These are phyloP conservation scores for Ophiocordyceps camponoti-leonardi DNA, from an alignment of 2,329 filamentous ascomycete genomes.

Conservation along the genomic window DNA sequence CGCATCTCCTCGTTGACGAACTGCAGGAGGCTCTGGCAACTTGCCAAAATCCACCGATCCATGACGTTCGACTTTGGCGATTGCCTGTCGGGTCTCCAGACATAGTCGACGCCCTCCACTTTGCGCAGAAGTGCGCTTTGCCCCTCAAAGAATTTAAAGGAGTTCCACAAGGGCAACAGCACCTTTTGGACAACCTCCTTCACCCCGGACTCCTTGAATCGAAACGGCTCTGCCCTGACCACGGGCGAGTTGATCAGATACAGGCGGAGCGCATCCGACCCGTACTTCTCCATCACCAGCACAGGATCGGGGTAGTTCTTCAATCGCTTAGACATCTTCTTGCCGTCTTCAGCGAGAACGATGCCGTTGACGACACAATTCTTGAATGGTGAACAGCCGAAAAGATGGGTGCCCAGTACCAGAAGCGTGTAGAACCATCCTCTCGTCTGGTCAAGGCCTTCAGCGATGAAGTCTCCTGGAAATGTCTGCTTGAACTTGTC, in stretches of 20 bases:
- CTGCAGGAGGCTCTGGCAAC: constrained; percentile 75
- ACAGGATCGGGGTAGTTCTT: constrained; percentile 90
- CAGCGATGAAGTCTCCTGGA: constrained; percentile 87
- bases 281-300: constrained; percentile 72
- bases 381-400: constrained; percentile 72
- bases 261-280: constrained; percentile 81
- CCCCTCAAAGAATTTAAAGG: constrained; percentile 89
- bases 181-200: constrained; percentile 93
- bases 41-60: constrained; percentile 89
- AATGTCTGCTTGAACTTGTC: constrained; percentile 67
- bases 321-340: constrained; percentile 96
- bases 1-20: constrained; percentile 91
- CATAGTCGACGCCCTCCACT: constrained; percentile 57
- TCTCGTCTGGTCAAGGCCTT: constrained; percentile 82
- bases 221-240: constrained; percentile 74
- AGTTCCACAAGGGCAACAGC: constrained; percentile 84
- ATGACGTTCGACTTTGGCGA: constrained; percentile 76
- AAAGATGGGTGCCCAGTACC: constrained; percentile 76
- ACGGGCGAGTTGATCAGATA: constrained; percentile 96
- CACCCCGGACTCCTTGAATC: constrained; percentile 83
- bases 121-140: constrained; percentile 80
- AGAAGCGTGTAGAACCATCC: constrained; percentile 95
- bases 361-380: constrained; percentile 96
- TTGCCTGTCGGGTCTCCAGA: constrained; percentile 62
- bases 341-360: constrained; percentile 83